Evolutionary conservation across 495 filamentous ascomycete genomes (phyloP), one percentile per base, ranked within the genome.

Genomic region (Penicillium canariense): DNA sequence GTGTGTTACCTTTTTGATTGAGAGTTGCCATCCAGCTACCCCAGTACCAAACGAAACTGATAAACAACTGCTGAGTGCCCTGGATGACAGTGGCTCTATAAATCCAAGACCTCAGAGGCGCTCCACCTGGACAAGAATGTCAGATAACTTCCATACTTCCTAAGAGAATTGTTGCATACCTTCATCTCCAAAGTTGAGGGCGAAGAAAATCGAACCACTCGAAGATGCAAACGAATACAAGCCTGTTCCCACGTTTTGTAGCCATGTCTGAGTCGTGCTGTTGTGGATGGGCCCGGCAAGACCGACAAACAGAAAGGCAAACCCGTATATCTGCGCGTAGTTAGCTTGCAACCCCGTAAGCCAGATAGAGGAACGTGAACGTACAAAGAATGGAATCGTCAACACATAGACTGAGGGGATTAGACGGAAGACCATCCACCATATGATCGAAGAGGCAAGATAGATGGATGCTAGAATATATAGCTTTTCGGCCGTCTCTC

Each of bases 121-220:
- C 72, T 50, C 81, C 80, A 34, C 78, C 78, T 70, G 20, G 12
- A 51, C 20, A 40, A 27, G 28, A 45, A 63, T 58, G 38, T 60
- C 52, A 56, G 48, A 46, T 40, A 46, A 52, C 3, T 42, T 46
- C 18, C 17, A 47, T 56, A 46, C 5, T 18, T 34, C 5, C 14
- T 20, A 15, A n/a, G 44, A 38, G 1, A 4, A 17, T 17, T 38
- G 35, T 20, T 38, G 35, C 40, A 26, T 43, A 65, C 52, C 82
- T 63, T 86, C 81, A 56, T 80, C 79, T 50, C 84, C 85, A 63
- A 88, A 87, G 65, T 88, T 88, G 44, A 87, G 74, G 5, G 84
- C 79, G 65, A 87, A 87, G 67, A 78, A 83, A 48, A 88, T 67
- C 4, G 78, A 79, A 31, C 84, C 85, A 50, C 76, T 77, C 28